These are phyloP conservation scores for Fusarium secorum DNA, from an alignment of 2,329 filamentous ascomycete species.

Conservation along the genomic window DNA sequence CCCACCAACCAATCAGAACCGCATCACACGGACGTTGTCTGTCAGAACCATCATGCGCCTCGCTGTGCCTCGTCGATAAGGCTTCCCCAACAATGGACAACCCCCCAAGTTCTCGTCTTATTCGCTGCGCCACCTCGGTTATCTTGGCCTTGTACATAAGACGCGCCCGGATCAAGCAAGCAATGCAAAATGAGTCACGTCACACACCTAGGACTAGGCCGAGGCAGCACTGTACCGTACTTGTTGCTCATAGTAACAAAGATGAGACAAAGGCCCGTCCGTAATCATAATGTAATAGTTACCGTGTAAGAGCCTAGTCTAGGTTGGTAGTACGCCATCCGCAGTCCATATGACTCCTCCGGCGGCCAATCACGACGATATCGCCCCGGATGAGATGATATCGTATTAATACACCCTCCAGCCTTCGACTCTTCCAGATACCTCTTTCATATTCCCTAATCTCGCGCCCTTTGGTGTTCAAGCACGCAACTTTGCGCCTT, in stretches of 20 bases:
- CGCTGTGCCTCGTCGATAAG: conserved; percentile 32
- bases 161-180: conserved; percentile 27
- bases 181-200: conserved; percentile 29
- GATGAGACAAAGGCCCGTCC: not conserved
- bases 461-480: conserved; percentile 29
- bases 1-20: conserved; percentile 4
- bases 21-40: conserved; percentile 29
- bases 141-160: conserved; percentile 4
- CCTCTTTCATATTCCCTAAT: conserved; percentile 30
- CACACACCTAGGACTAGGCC: conserved; percentile 2
- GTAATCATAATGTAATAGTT: conserved; percentile 11
- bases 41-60: conserved; percentile 32
- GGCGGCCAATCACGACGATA: conserved; percentile 29
- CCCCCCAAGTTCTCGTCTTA: not conserved
- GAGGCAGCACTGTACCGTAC: not conserved
- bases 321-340: conserved; percentile 31
- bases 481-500: conserved; percentile 42
- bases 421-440: conserved; percentile 32
- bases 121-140: conserved; percentile 29
- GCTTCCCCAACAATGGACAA: not conserved
- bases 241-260: not conserved
- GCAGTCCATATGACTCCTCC: conserved; percentile 39
- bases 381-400: conserved; percentile 38
- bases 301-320: not conserved
- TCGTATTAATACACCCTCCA: conserved; percentile 31